Conservation (phyloP, 305 asterid genomes). For the Galium porrigens region DNA sequence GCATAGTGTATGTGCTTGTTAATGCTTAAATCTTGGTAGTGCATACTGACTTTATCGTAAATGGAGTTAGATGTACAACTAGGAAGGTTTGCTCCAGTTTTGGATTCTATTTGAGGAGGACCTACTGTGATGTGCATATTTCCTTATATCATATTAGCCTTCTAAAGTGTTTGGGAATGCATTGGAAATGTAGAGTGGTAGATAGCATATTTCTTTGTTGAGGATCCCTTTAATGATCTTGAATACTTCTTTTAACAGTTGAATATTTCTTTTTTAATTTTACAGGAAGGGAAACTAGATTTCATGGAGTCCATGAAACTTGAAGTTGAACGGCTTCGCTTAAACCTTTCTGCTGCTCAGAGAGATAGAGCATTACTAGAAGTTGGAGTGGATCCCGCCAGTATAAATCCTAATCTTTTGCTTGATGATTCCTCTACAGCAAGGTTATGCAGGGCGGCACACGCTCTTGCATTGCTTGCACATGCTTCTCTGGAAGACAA, state of each 20-base stretch:
- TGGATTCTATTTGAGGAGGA: background rate
- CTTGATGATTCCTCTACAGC: constrained; percentile 60
- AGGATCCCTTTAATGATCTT: background rate
- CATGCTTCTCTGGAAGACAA: constrained; percentile 77
- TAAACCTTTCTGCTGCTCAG: constrained; percentile 84
- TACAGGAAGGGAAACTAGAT: constrained; percentile 62
- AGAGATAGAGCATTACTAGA: constrained; percentile 87
- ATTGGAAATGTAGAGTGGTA: background rate
- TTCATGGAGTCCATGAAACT: constrained; percentile 78
- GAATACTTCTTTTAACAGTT: background rate
- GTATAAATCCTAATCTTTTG: constrained; percentile 67
- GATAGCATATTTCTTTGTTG: background rate
- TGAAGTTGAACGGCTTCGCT: constrained; percentile 71
- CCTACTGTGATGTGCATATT: background rate
- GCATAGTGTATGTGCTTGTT: background rate
- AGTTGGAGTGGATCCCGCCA: constrained; percentile 85
- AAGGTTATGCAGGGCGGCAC: constrained; percentile 52
- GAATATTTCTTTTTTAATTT: constrained; percentile 10
- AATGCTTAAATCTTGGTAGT: background rate
- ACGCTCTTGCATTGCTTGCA: constrained; percentile 67
- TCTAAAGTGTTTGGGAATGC: background rate
- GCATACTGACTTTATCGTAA: background rate
- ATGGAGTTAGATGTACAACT: background rate
- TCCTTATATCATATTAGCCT: background rate
- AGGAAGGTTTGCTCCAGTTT: background rate